phyloP scores from a whole-genome alignment of 192 early-diverging fungal species.

The Radiomyces spectabilis region DNA sequence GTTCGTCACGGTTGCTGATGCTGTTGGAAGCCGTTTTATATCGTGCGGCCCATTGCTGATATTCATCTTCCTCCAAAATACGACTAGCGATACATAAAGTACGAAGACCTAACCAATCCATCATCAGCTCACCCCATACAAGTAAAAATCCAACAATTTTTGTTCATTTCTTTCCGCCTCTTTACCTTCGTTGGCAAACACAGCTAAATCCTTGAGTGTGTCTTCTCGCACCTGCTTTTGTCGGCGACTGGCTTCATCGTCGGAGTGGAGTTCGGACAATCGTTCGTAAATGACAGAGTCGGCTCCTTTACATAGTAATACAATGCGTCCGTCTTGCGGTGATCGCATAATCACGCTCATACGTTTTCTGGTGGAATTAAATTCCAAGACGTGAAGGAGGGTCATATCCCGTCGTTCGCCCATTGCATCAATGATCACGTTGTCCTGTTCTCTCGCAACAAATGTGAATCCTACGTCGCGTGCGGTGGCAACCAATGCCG shows the following conservation, averaged over 20 bases:
- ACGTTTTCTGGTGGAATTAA: conserved; percentile 89
- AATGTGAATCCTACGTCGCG: conserved; percentile 80
- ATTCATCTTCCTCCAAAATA: conserved; percentile 43
- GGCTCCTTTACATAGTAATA: conserved; percentile 89
- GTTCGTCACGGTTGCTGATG: conserved; percentile 51
- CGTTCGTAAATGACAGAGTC: conserved; percentile 87
- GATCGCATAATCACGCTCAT: conserved; percentile 87
- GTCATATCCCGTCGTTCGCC: conserved; percentile 62
- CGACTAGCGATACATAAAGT: conserved; percentile 68
- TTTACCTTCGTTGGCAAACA: conserved; percentile 70
- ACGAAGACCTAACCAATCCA: too few species aligned
- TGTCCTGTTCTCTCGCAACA: conserved; percentile 64
- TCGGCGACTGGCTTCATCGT: conserved; percentile 27
- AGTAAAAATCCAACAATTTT: conserved; percentile 2
- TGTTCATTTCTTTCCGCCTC: too few species aligned
- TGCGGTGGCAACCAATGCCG: conserved; percentile 81
- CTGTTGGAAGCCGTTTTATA: conserved; percentile 43
- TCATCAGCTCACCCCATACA: too few species aligned
- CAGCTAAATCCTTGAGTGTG: conserved; percentile 72
- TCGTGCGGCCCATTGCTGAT: conserved; percentile 45
- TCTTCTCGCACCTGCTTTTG: conserved; percentile 64
- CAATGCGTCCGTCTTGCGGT: conserved; percentile 47
- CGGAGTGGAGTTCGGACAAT: conserved; percentile 20
- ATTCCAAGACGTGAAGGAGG: conserved; percentile 71
- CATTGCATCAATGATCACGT: conserved; percentile 65